Base-by-base conservation (phyloP, 2,329 filamentous ascomycete species). In the Fusarium sulawesiense region DNA sequence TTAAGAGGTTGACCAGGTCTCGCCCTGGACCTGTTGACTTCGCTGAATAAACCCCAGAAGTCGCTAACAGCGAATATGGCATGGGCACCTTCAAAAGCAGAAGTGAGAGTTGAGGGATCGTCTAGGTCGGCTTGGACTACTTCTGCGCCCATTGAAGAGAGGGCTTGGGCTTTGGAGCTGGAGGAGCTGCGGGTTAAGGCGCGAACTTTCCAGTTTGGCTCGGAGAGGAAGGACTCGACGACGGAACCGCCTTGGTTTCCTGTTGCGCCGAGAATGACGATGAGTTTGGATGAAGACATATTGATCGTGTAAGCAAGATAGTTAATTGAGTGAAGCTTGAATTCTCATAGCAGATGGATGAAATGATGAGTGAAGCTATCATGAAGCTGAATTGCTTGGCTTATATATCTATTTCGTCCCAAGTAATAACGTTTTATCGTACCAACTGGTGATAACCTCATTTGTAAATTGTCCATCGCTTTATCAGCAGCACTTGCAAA, bases 11-110 rank as follows among this genome's bases (percentile, higher is more conserved):
- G 65, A 1, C 58, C 70, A 7, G 57, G 60, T 41, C 64, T 66
- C 9, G 60, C 37, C 18, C 29, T 74, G 9, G 51, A 40, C 18
- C 51, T 56, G n/a, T 67, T 64, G 10, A 51, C 23, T 6, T 73
- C 56, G 3, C 13, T 20, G 25, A 62, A 68, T 1, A 68, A n/a
- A 20, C 63, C 68, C 70, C 71, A 76, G 54, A 73, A 78, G 65
- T 78, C 74, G 21, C 70, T 80, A 10, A 78, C 73, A 3, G 66
- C 69, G 34, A 77, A 79, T 48, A 79, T 64, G 20, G 72, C 56
- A 4, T 60, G 41, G 7, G 58, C 67, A 2, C 34, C 63, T 3
- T 56, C 20, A 9, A 70, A 68, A 2, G 44, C 58, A 4, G 29
- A 4, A 3, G 18, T 3, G 0, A 70, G 51, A 6, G 58, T 50